Base-by-base conservation (phyloP, 352 stramenopile species). In the Pythium utonaiense region DNA sequence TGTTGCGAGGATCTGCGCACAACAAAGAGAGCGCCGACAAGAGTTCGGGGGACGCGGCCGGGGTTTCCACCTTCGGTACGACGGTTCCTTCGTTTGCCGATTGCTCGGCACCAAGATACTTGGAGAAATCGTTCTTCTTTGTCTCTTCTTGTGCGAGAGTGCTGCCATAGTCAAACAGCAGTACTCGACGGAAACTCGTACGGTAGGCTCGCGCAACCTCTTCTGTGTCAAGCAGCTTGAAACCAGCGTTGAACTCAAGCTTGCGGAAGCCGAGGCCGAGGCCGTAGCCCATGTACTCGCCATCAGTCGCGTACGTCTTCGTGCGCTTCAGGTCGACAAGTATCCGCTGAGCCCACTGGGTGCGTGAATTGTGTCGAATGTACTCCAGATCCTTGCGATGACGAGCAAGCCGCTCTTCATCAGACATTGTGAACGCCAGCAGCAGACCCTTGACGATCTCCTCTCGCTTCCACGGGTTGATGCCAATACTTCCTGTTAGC, bases 161-260 rank as follows among this genome's bases (percentile, higher is more conserved):
- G 70, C 98, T 98, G 52, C 97, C 97, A 53, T 99, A 99, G 71
- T 99, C 98, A 44, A 99, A 89, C 36, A 99, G 79, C 48, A 99
- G 96, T 6, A 99, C 83, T 16, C 95, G 85, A 24, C 86, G 78
- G 58, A 87, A 90, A 36, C 77, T 89, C 40, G 77, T 71, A 28
- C 76, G 82, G 71, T 98, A 99, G 17, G 93, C 83, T 51, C 92
- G 90, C 5, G 86, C 84, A 8, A 99, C 89, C 1, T 84, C 74
- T 21, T 96, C 87, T 0, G 85, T 89, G 50, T 99, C 91, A 6
- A 99, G 81, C 27, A 96, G 84, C 62, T 93, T 95, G 63, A 99
- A 99, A 25, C 92, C 96, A 38, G 86, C 83, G 53, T 98, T 93
- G 74, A 99, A 98, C 54, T 98, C 96, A 17, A 99, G 74, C 64